These are phyloP conservation scores for Ceratocystis albifundus DNA, from an alignment of 2,329 filamentous ascomycete genomes.

Conservation along the genomic window DNA sequence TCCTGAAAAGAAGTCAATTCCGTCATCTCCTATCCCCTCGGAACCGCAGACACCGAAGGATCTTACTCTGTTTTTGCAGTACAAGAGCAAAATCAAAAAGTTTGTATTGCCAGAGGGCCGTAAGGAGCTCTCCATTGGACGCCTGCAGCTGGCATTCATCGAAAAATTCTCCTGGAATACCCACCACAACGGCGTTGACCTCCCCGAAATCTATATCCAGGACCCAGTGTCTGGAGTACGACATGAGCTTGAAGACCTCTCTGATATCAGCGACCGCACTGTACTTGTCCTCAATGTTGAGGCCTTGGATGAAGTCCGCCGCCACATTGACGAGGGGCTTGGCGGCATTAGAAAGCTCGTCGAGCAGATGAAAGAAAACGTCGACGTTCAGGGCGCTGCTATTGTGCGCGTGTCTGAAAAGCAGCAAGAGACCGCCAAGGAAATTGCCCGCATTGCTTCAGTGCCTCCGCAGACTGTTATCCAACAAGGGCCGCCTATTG, in stretches of 20 bases:
- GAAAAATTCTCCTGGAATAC: slow-evolving; percentile 99
- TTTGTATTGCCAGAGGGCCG: slow-evolving; percentile 78
- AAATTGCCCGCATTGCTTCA: slow-evolving; percentile 55
- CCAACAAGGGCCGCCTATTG: slow-evolving; percentile 22
- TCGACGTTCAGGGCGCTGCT: slow-evolving; percentile 71
- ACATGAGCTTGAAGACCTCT: slow-evolving; percentile 87
- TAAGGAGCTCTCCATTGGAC: slow-evolving; percentile 71
- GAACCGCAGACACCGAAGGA: slow-evolving; percentile 64
- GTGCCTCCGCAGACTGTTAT: slow-evolving; percentile 33
- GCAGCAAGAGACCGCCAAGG: slow-evolving; percentile 79
- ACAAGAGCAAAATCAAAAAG: slow-evolving; percentile 95
- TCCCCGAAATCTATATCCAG: slow-evolving; percentile 96
- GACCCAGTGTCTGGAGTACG: slow-evolving; percentile 92
- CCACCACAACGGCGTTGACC: slow-evolving; percentile 78
- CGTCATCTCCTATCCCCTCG: slow-evolving; percentile 43
- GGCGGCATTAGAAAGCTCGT: slow-evolving; percentile 68
- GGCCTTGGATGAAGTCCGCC: slow-evolving; percentile 86
- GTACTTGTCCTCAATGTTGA: slow-evolving; percentile 94
- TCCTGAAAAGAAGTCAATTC: slow-evolving; percentile 17
- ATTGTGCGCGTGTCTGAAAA: slow-evolving; percentile 81
- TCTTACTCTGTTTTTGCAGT: slow-evolving; percentile 85
- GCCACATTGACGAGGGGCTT: slow-evolving; percentile 87
- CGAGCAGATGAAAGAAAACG: slow-evolving; percentile 71
- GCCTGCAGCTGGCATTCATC: slow-evolving; percentile 89
- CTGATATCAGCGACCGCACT: slow-evolving; percentile 85